These are phyloP conservation scores for Vachellia collinsii DNA, from an alignment of 306 rosid genomes.

Conservation along the genomic window DNA sequence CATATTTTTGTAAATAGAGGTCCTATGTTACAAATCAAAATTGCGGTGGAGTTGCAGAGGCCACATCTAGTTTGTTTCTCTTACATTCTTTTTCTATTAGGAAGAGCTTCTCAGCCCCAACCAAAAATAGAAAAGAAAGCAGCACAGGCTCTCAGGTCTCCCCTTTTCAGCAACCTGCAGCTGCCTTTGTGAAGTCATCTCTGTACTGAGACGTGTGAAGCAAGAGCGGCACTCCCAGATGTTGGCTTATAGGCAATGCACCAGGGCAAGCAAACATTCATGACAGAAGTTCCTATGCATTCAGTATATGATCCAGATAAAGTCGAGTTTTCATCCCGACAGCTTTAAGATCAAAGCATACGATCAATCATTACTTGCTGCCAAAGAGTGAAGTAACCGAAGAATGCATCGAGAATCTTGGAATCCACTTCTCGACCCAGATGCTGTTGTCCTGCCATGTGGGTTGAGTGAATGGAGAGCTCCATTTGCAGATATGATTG, in stretches of 20 bases:
- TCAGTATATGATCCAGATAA: constrained; percentile 28
- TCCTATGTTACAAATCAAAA: constrained; percentile 94
- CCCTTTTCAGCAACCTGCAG: constrained; percentile 48
- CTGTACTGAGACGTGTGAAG: constrained; percentile 33
- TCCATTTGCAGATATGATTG: constrained; percentile 30
- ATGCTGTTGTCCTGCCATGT: constrained; percentile 35
- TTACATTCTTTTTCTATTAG: constrained; percentile 50
- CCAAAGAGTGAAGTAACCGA: constrained; percentile 35
- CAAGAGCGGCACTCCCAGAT: constrained; percentile 41
- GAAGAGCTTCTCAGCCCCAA: constrained; percentile 48
- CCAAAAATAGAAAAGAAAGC: constrained; percentile 42
- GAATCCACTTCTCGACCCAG: constrained; percentile 37
- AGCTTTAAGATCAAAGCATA: constrained; percentile 1
- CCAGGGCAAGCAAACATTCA: constrained; percentile 26
- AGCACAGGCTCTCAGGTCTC: constrained; percentile 49
- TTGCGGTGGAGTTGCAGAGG: constrained; percentile 68
- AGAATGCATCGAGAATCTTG: constrained; percentile 43
- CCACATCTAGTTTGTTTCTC: constrained; percentile 70
- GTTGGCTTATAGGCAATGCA: constrained; percentile 21
- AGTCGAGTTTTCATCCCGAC: constrained; percentile 27
- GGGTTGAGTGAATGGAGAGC: constrained; percentile 25
- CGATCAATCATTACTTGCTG: constrained; percentile 40
- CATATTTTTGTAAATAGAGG: constrained; percentile 63
- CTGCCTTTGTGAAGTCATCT: constrained; percentile 47
- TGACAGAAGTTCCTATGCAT: constrained; percentile 26